Percentiles rank a stretch among this genome's conserved stretches.
Conservation (phyloP, 371 early-diverging fungal genomes). For the Coemansia sp. region DNA sequence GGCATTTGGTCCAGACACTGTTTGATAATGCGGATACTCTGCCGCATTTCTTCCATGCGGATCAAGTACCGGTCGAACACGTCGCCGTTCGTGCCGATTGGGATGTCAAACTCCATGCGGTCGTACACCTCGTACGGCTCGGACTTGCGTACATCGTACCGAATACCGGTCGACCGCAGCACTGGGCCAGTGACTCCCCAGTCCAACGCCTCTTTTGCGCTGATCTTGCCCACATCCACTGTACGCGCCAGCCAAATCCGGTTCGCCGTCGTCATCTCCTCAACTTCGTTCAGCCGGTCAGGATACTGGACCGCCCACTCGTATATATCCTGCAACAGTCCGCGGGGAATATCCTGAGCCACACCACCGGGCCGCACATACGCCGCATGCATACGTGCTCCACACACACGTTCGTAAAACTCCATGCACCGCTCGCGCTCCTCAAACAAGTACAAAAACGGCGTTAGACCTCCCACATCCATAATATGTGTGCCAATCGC, state of each 20-base stretch:
- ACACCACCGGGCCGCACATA: conserved; percentile 98
- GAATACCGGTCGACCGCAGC: conserved; percentile 90
- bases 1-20: conserved; percentile 97
- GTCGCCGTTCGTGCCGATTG: conserved; percentile 93
- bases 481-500: conserved; percentile 93
- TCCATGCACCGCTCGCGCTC: conserved; percentile 98
- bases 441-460: conserved; percentile 98
- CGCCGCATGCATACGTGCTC: conserved; percentile 97
- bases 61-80: conserved; percentile 94
- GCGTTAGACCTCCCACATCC: conserved; percentile 97
- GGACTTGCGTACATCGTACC: conserved; percentile 94
- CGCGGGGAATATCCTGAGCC: conserved; percentile 87
- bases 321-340: conserved; percentile 93
- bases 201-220: conserved; percentile 84
- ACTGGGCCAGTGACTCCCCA: conserved; percentile 94
- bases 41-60: conserved; percentile 98
- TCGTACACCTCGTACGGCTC: conserved; percentile 95
- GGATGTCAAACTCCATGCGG: conserved; percentile 93
- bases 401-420: conserved; percentile 97
- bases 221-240: conserved; percentile 83
- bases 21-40: conserved; percentile 89
- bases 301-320: conserved; percentile 88
- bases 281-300: conserved; percentile 89
- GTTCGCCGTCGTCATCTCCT: conserved; percentile 89
- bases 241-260: conserved; percentile 95